These are phyloP conservation scores for Clonostachys sp. DNA, from an alignment of 2,329 filamentous ascomycete genomes.

Conservation along the genomic window DNA sequence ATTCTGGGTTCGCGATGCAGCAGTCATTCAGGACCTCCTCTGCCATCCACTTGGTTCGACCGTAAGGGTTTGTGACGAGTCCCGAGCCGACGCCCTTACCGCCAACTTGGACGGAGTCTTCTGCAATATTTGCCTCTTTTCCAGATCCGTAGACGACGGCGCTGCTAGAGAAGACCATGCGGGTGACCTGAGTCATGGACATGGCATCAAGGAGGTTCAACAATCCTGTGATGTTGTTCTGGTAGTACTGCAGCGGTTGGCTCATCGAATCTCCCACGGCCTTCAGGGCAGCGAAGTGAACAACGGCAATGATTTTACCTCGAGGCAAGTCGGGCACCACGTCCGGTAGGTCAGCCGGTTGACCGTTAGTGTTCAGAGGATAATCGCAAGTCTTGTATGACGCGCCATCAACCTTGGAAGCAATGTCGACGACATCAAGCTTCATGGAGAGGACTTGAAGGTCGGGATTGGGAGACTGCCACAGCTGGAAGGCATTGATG, in stretches of 20 bases:
- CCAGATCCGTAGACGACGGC: slow-evolving; percentile 61
- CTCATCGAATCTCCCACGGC: slow-evolving; percentile 60
- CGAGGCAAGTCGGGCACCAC: slow-evolving; percentile 4
- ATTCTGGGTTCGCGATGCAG: slow-evolving; percentile 53
- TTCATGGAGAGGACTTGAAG: slow-evolving; percentile 17
- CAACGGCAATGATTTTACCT: slow-evolving; percentile 51
- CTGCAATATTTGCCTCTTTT: slow-evolving; percentile 40
- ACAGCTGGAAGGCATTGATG: too few relatives aligned
- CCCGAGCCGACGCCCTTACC: slow-evolving; percentile 36
- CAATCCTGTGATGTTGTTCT: slow-evolving; percentile 62
- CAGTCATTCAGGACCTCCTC: slow-evolving; percentile 62
- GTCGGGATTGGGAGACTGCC: too few relatives aligned
- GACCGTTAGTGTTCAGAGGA: too few relatives aligned
- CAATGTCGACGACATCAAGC: slow-evolving; percentile 14
- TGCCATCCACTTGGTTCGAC: slow-evolving; percentile 63
- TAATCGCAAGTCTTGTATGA: slow-evolving; percentile 15
- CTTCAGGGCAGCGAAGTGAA: slow-evolving; percentile 66
- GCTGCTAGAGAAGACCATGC: slow-evolving; percentile 64
- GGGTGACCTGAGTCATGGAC: slow-evolving; percentile 56
- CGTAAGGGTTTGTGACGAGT: slow-evolving; percentile 57
- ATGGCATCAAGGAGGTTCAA: slow-evolving; percentile 55
- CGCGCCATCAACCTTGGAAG: slow-evolving; percentile 7
- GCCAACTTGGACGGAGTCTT: slow-evolving; percentile 24
- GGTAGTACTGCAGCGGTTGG: slow-evolving; percentile 59
- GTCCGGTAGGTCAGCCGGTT: neutral